Conservation (phyloP, 2,329 filamentous ascomycete genomes). For the Akanthomyces lecanii region DNA sequence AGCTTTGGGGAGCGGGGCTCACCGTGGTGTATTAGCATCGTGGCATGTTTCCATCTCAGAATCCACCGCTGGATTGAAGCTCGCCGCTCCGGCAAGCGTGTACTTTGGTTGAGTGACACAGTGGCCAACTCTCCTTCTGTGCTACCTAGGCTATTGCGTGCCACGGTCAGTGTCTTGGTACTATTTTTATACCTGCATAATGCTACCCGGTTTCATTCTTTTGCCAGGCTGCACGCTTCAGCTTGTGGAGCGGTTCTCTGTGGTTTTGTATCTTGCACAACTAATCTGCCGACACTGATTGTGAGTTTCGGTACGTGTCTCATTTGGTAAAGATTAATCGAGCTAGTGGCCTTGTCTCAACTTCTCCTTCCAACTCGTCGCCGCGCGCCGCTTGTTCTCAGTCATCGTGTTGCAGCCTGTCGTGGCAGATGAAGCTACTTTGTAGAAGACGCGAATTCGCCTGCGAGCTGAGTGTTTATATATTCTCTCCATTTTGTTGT, state of each 20-base stretch:
- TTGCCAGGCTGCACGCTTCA: background rate
- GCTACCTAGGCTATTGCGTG: background rate
- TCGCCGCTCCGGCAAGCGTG: background rate
- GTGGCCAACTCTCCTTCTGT: background rate
- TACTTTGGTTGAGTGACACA: background rate
- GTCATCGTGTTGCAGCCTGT: background rate
- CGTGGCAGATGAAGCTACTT: background rate
- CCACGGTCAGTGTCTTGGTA: background rate
- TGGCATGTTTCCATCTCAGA: background rate
- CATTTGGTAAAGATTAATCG: background rate
- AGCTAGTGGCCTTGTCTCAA: background rate
- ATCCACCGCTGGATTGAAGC: background rate
- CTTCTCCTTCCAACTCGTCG: background rate
- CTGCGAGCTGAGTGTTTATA: no score
- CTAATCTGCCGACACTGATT: background rate
- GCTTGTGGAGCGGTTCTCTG: background rate
- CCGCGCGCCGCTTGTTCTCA: background rate
- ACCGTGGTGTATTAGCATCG: background rate
- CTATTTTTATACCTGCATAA: conserved; percentile 12
- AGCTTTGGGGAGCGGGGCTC: background rate
- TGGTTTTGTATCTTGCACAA: background rate
- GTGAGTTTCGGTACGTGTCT: background rate
- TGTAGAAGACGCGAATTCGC: no score
- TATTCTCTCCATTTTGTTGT: background rate
- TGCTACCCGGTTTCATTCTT: background rate